Evolutionary conservation across 2,329 filamentous ascomycete genomes (phyloP), one percentile per base, ranked within the genome.

Genomic region (Colletotrichum karsti): DNA sequence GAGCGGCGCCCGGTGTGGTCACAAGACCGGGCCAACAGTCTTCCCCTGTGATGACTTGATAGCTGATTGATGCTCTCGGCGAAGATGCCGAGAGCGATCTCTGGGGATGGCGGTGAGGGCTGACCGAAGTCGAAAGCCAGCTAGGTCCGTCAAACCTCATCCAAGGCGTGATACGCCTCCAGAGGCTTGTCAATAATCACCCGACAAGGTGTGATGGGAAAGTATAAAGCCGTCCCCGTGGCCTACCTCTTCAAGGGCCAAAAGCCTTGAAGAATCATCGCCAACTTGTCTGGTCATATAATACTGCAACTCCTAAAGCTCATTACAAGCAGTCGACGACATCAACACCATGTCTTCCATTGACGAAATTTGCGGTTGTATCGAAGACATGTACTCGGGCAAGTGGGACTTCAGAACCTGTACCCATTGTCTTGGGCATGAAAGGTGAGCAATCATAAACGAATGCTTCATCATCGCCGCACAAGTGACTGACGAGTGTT

Each of bases 291-390:
- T 35, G 10, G 33, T 5, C 15, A 35, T 5, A 13, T 35, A 35
- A 9, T 13, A 13, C 33, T 35, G 33, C 33, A 35, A 15, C 33
- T 13, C 33, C 15, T 51, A 5, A 10, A 35, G n/a, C 35, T 15
- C 50, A 10, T 39, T 26, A 15, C 13, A 57, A 6, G 15, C n/a
- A 42, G n/a, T 24, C 9, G 18, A 35, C 33, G 46, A 3, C 8
- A 33, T 41, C 37, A 24, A 28, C 44, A 41, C 48, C 20, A 48
- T 56, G 69, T 37, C 57, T 6, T 61, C 35, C 12, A 13, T 35
- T 5, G 66, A 72, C 22, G 67, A 69, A 20, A 50, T 67, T 41
- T 73, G 72, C 46, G 71, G 68, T n/a, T 73, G 72, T 59, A 50
- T 73, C 13, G 63, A 63, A 26, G 72, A 72, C 50, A 35, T 55